Percentiles rank a stretch among this genome's conserved stretches.
Evolutionary conservation across 2,329 filamentous ascomycete genomes (phyloP).

Genomic region (Zelopaecilomyces penicillatus): DNA sequence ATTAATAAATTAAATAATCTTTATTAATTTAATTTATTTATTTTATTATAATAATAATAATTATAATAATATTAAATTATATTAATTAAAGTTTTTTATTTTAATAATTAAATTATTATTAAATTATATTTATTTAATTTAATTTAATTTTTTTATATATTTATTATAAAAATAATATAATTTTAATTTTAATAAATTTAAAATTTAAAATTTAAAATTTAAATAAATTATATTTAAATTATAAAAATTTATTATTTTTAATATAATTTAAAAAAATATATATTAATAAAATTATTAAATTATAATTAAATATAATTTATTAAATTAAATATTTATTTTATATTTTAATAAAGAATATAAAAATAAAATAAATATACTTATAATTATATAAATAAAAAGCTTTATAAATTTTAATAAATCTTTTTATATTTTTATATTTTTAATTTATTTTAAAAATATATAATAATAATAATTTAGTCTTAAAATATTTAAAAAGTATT

Average conservation of each 20-base stretch:
- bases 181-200: not conserved
- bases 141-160: no score
- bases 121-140: no score
- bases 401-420: no score
- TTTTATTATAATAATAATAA: not conserved
- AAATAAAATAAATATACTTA: not conserved
- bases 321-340: no score
- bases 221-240: constrained; percentile 2
- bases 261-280: no score
- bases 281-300: no score
- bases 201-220: not conserved
- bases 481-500: not conserved
- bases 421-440: no score
- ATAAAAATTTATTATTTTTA: no score
- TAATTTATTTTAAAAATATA: not conserved
- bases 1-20: not conserved
- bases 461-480: not conserved
- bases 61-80: not conserved
- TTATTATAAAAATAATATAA: not conserved
- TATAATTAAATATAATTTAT: no score
- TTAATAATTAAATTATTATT: no score
- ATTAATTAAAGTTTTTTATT: not conserved
- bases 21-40: no score
- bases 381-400: not conserved
- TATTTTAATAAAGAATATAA: not conserved